phyloP scores from a whole-genome alignment of 352 stramenopile species.

The Phytophthora melonis region DNA sequence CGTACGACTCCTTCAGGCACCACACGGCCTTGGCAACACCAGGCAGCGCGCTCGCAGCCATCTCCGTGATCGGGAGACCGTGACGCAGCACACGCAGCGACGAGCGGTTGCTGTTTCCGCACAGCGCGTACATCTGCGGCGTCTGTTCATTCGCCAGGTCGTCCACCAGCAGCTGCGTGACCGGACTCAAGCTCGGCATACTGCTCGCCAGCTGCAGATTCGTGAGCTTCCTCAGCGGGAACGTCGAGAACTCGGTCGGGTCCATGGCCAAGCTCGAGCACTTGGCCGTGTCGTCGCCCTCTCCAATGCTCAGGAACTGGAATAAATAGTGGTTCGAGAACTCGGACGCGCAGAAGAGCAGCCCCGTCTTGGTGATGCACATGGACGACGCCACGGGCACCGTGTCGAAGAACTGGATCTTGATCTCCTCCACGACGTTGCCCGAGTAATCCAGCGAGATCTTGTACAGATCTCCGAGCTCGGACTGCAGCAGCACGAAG shows the following conservation, averaged over 20 bases:
- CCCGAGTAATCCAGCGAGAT: slow-evolving; percentile 93
- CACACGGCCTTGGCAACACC: slow-evolving; percentile 96
- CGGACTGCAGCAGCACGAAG: slow-evolving; percentile 98
- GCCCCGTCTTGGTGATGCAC: slow-evolving; percentile 98
- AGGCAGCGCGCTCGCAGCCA: slow-evolving; percentile 96
- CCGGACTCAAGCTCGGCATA: slow-evolving; percentile 91
- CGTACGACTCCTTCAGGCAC: slow-evolving; percentile 93
- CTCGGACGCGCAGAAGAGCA: slow-evolving; percentile 97
- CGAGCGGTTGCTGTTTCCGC: slow-evolving; percentile 93
- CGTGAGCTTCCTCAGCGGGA: slow-evolving; percentile 87
- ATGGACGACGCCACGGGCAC: slow-evolving; percentile 94
- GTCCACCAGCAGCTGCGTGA: slow-evolving; percentile 96
- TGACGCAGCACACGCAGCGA: slow-evolving; percentile 96
- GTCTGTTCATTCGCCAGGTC: slow-evolving; percentile 96
- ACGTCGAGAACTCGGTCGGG: slow-evolving; percentile 64
- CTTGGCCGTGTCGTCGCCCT: slow-evolving; percentile 88
- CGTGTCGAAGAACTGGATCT: slow-evolving; percentile 97
- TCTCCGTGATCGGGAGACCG: slow-evolving; percentile 96
- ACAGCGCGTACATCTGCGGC: slow-evolving; percentile 97
- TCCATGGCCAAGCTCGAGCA: slow-evolving; percentile 82
- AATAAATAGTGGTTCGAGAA: slow-evolving; percentile 99
- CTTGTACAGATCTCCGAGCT: slow-evolving; percentile 99
- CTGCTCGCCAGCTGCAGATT: slow-evolving; percentile 88
- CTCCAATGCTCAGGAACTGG: slow-evolving; percentile 97
- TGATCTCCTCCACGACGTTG: slow-evolving; percentile 85